Conservation (phyloP, 208 protist genomes). For the Crithidia expoeki region DNA sequence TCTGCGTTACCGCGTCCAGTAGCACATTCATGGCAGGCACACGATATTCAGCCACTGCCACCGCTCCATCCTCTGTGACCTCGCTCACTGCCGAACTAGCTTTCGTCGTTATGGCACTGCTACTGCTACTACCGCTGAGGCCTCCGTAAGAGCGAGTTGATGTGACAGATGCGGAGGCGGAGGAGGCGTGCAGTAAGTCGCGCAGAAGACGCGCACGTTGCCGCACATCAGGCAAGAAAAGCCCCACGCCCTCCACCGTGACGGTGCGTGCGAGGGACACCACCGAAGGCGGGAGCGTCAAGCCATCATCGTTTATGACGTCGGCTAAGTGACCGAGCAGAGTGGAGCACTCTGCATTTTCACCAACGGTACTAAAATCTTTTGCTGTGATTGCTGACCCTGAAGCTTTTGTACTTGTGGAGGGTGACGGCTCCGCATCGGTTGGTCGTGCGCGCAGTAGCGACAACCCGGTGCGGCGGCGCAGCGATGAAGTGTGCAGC, state of each 20-base stretch:
- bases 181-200: constrained; percentile 55
- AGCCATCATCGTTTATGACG: constrained; percentile 75
- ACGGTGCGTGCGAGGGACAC: constrained; percentile 53
- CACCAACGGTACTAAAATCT: too few relatives aligned
- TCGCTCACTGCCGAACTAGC: background rate
- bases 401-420: background rate
- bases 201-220: constrained; percentile 65
- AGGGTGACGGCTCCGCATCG: background rate
- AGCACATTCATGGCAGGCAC: constrained; percentile 43
- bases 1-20: constrained; percentile 37
- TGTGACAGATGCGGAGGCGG: background rate
- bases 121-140: background rate
- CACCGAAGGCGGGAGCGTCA: constrained; percentile 53
- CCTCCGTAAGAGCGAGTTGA: background rate
- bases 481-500: constrained; percentile 31
- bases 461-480: constrained; percentile 14
- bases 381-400: background rate
- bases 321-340: constrained; percentile 70
- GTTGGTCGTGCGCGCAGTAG: background rate
- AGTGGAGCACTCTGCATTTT: constrained; percentile 19
- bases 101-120: background rate
- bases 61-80: background rate
- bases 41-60: constrained; percentile 22
- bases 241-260: constrained; percentile 68
- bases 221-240: constrained; percentile 74